These are phyloP conservation scores for Kentomonas sorsogonicus DNA, from an alignment of 208 protist species.

Conservation along the genomic window DNA sequence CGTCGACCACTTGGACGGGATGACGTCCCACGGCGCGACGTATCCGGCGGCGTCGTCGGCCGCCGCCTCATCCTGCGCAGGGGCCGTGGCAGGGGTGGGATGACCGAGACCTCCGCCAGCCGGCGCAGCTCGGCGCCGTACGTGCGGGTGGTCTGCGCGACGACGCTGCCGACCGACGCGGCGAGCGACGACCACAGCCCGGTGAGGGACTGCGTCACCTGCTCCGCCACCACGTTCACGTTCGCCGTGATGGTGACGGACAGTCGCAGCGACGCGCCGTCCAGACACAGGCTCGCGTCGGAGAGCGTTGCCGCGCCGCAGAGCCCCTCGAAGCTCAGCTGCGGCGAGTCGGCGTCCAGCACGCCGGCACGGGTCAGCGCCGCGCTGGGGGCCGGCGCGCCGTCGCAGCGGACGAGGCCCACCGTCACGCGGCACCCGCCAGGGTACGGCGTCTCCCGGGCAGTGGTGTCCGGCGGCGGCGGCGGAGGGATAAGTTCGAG, in stretches of 20 bases:
- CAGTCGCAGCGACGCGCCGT: slow-evolving; percentile 27
- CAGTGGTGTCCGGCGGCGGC: slow-evolving; percentile 3
- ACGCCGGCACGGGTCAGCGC: background rate
- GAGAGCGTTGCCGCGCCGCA: background rate
- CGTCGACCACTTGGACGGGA: slow-evolving; percentile 49
- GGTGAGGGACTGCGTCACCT: slow-evolving; percentile 45
- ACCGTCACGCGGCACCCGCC: slow-evolving; percentile 47
- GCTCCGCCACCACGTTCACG: slow-evolving; percentile 54
- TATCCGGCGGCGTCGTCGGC: background rate
- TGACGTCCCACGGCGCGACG: slow-evolving; percentile 44
- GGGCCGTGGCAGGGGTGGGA: background rate
- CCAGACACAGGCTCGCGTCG: slow-evolving; percentile 15
- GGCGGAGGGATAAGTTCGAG: slow-evolving; percentile 70
- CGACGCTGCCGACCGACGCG: slow-evolving; percentile 38
- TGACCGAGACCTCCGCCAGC: slow-evolving; percentile 11
- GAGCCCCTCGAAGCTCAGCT: background rate
- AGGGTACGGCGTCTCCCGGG: slow-evolving; percentile 21
- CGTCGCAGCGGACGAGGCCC: slow-evolving; percentile 23
- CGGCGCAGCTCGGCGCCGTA: slow-evolving; percentile 47
- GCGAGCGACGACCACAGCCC: slow-evolving; percentile 57
- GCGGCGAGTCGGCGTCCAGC: background rate
- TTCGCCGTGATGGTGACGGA: slow-evolving; percentile 52
- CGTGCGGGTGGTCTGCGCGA: slow-evolving; percentile 32
- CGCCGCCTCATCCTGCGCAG: no score
- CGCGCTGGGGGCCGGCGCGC: background rate